Evolutionary conservation across 352 stramenopile genomes (phyloP).

Genomic region (Peronosclerospora sorghi): DNA sequence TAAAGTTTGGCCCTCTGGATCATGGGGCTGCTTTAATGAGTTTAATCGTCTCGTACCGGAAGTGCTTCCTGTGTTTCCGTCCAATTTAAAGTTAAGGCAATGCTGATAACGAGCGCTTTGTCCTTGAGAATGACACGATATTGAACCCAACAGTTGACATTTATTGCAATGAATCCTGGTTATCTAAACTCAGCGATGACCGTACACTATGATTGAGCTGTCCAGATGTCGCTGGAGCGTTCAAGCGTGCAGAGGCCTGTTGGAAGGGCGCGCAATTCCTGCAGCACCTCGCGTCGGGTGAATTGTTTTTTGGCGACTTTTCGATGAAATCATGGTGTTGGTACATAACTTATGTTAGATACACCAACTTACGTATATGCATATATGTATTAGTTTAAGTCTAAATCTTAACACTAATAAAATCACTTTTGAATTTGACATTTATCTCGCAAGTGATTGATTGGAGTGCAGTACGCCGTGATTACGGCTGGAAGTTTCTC

Average conservation of each 20-base stretch:
- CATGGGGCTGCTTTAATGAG: slow-evolving; percentile 95
- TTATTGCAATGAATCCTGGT: slow-evolving; percentile 96
- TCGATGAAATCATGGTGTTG: too few relatives aligned
- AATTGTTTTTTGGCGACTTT: too few relatives aligned
- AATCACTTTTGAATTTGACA: too few relatives aligned
- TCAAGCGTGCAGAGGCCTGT: slow-evolving; percentile 92
- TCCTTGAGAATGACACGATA: slow-evolving; percentile 89
- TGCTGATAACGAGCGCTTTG: slow-evolving; percentile 87
- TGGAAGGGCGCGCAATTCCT: too few relatives aligned
- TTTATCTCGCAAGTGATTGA: too few relatives aligned
- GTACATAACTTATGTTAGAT: too few relatives aligned
- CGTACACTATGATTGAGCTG: slow-evolving; percentile 94
- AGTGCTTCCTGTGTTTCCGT: slow-evolving; percentile 89
- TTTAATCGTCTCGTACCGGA: slow-evolving; percentile 94
- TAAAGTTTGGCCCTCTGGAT: slow-evolving; percentile 90
- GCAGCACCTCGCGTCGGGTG: too few relatives aligned
- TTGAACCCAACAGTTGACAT: slow-evolving; percentile 89
- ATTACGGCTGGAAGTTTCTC: too few relatives aligned
- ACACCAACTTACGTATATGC: too few relatives aligned
- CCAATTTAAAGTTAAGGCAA: slow-evolving; percentile 94
- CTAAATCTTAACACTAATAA: too few relatives aligned
- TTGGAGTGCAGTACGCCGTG: too few relatives aligned
- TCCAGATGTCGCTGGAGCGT: slow-evolving; percentile 91
- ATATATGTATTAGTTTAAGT: too few relatives aligned
- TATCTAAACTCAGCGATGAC: slow-evolving; percentile 95